Evolutionary conservation across 352 stramenopile species (phyloP).

Genomic region (Pythium inflatum): DNA sequence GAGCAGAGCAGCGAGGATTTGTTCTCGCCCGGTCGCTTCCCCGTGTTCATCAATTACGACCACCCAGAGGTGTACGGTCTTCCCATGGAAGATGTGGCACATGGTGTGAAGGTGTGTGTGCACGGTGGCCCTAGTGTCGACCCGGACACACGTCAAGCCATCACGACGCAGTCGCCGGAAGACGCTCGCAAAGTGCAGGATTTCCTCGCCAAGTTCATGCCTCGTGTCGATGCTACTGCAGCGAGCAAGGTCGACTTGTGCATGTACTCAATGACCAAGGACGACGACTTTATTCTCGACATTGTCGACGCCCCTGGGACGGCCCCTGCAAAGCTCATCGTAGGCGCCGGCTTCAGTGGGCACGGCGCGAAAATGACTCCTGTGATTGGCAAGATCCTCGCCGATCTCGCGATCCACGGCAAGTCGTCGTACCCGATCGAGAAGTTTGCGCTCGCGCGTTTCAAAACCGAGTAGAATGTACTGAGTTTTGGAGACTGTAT

Average conservation of each 20-base stretch:
- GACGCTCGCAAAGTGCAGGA: constrained; percentile 35
- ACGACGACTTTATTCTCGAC: constrained; percentile 82
- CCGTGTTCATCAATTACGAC: constrained; percentile 73
- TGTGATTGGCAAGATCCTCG: constrained; percentile 80
- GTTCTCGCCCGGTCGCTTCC: constrained; percentile 53
- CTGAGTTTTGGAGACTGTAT: background rate
- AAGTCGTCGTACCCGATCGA: constrained; percentile 51
- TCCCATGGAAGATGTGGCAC: constrained; percentile 41
- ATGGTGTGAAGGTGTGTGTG: constrained; percentile 78
- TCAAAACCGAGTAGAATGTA: constrained; percentile 1
- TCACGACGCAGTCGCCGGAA: constrained; percentile 35
- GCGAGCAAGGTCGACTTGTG: constrained; percentile 60
- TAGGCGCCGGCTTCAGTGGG: constrained; percentile 76
- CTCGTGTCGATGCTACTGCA: constrained; percentile 47
- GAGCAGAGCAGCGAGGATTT: constrained; percentile 36
- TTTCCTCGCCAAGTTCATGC: constrained; percentile 56
- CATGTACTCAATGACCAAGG: constrained; percentile 85
- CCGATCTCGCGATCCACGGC: constrained; percentile 61
- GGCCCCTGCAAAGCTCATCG: constrained; percentile 45
- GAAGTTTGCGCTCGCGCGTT: constrained; percentile 22
- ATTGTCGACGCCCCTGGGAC: constrained; percentile 32
- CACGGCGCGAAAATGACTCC: constrained; percentile 88
- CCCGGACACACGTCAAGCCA: constrained; percentile 43
- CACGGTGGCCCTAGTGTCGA: constrained; percentile 59
- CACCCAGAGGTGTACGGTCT: constrained; percentile 57